A percentile compares a stretch with the other conserved stretches of the same genome.
These are phyloP conservation scores for Neurospora intermedia DNA, from an alignment of 495 filamentous ascomycete species.

Conservation along the genomic window DNA sequence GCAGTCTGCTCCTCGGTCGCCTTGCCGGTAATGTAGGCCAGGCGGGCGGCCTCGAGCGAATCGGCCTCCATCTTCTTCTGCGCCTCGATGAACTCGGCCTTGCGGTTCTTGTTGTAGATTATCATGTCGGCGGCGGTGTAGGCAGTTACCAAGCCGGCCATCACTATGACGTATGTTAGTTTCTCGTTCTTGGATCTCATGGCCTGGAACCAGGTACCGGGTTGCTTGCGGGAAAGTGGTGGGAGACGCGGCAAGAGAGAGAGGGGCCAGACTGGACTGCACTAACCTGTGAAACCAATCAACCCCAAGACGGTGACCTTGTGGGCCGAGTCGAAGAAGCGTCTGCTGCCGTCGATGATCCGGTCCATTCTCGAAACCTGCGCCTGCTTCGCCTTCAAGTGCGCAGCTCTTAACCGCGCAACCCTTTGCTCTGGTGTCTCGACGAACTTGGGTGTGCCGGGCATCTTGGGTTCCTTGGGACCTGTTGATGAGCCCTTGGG, in stretches of 20 bases:
- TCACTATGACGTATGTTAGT: conserved; percentile 34
- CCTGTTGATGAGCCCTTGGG: conserved; percentile 37
- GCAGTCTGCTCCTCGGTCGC: conserved; percentile 48
- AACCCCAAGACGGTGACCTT: conserved; percentile 61
- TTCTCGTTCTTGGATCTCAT: conserved; percentile 5
- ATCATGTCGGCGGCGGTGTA: conserved; percentile 83
- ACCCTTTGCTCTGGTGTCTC: conserved; percentile 92
- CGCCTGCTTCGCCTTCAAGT: conserved; percentile 55
- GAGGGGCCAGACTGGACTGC: neutral
- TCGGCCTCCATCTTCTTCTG: conserved; percentile 46
- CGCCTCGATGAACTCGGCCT: conserved; percentile 54
- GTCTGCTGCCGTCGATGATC: conserved; percentile 54
- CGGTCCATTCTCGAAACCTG: conserved; percentile 57
- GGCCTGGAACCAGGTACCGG: neutral
- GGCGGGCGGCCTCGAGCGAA: conserved; percentile 41
- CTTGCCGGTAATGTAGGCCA: conserved; percentile 49
- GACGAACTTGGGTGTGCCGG: conserved; percentile 12
- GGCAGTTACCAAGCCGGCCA: conserved; percentile 61
- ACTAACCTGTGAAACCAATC: conserved; percentile 69
- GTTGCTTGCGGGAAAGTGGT: neutral
- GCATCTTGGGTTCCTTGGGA: neutral
- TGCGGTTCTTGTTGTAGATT: conserved; percentile 65
- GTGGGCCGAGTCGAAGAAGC: conserved; percentile 76
- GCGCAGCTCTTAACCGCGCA: conserved; percentile 70
- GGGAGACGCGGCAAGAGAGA: neutral